phyloP scores from a whole-genome alignment of 371 early-diverging fungal species.

The Mortierella sp. region DNA sequence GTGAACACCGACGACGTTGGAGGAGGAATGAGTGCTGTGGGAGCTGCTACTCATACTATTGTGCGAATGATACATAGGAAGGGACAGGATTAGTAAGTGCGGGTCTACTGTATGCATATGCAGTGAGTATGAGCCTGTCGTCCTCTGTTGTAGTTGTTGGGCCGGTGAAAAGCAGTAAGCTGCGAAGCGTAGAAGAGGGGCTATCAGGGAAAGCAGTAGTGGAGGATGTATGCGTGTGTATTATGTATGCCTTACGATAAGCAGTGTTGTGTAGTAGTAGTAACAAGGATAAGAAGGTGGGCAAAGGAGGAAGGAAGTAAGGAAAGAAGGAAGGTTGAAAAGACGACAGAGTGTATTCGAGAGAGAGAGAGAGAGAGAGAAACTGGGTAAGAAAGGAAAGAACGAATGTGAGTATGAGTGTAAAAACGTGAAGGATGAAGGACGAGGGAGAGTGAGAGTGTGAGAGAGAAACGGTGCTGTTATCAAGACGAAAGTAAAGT shows the following conservation, averaged over 20 bases:
- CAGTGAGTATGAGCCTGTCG: background rate
- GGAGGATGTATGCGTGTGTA: background rate
- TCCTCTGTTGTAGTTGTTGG: background rate
- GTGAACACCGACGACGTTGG: conserved; percentile 92
- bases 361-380: no score
- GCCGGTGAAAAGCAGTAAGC: background rate
- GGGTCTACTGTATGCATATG: background rate
- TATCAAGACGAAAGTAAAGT: no score
- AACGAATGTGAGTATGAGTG: background rate
- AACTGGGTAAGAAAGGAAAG: background rate
- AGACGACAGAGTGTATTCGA: background rate
- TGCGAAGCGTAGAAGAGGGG: background rate
- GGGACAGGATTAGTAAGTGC: background rate
- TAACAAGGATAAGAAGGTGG: background rate
- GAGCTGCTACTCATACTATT: conserved; percentile 56
- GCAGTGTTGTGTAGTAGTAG: background rate
- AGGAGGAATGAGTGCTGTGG: conserved; percentile 60
- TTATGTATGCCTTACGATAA: conserved; percentile 9
- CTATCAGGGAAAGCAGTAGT: background rate
- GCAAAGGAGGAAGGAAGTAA: background rate
- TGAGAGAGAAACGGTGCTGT: background rate
- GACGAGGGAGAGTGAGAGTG: background rate
- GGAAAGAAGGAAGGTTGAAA: background rate
- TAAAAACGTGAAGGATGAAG: background rate
- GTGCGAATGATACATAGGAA: background rate